These are phyloP conservation scores for Pholiota adiposa DNA, from an alignment of 1,284 basidiomycete genomes.

Conservation along the genomic window DNA sequence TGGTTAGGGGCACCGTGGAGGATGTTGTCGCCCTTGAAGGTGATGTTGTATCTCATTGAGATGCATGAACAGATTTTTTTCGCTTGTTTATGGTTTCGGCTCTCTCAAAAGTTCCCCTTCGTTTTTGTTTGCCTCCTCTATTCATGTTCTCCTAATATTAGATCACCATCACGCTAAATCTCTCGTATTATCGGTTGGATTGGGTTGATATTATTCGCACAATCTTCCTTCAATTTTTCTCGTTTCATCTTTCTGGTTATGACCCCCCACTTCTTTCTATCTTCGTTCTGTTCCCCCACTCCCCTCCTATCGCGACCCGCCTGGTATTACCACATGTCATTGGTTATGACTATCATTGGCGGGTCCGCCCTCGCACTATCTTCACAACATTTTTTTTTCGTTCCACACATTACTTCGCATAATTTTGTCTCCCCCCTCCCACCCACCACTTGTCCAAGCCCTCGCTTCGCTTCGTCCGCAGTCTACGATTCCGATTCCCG, in stretches of 20 bases:
- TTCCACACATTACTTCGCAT: not conserved
- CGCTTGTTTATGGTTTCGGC: not conserved
- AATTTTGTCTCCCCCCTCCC: not conserved
- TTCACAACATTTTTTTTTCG: slow-evolving; percentile 1
- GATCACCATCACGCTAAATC: slow-evolving; percentile 32
- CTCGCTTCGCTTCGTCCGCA: slow-evolving; percentile 15
- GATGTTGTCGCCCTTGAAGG: not conserved
- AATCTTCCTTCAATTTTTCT: slow-evolving; percentile 14
- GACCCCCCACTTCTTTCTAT: slow-evolving; percentile 10
- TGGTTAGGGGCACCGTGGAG: not conserved
- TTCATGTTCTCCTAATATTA: slow-evolving; percentile 20
- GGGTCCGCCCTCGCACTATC: slow-evolving; percentile 2
- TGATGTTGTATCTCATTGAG: not conserved
- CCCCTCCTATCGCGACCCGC: not conserved
- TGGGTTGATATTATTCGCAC: slow-evolving; percentile 6
- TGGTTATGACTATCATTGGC: not conserved
- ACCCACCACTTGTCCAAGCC: slow-evolving; percentile 1
- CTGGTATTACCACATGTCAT: not conserved
- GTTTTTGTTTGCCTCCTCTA: slow-evolving; percentile 3
- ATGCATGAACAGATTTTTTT: not conserved
- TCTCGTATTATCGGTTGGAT: slow-evolving; percentile 30
- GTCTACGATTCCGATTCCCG: slow-evolving; percentile 9
- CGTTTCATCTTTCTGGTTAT: slow-evolving; percentile 17
- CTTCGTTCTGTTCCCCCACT: slow-evolving; percentile 4
- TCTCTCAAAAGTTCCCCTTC: slow-evolving; percentile 8